A percentile compares a stretch with the other conserved stretches of the same genome.
Evolutionary conservation across 768 basidiomycete genomes (phyloP).

Genomic region (Pleurotus tuber-regium): DNA sequence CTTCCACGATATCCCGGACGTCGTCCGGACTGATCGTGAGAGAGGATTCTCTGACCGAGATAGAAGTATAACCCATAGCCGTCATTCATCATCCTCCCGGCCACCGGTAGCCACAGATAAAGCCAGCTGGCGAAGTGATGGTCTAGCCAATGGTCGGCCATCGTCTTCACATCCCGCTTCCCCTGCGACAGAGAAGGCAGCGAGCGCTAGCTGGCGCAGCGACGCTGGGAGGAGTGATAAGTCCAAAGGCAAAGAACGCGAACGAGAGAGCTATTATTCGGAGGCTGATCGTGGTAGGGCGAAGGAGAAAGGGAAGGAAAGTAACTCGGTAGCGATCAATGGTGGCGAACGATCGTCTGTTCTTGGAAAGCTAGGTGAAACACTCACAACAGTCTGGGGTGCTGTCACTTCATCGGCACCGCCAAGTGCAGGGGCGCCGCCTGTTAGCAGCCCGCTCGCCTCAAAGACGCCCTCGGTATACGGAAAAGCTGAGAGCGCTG

Average conservation of each 20-base stretch:
- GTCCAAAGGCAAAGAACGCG: conserved; percentile 27
- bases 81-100: conserved; percentile 4
- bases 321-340: conserved; percentile 22
- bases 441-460: neutral
- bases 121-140: neutral
- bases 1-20: conserved; percentile 3
- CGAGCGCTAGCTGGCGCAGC: conserved; percentile 17
- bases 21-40: conserved; percentile 8
- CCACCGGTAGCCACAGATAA: conserved; percentile 3
- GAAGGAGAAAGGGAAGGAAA: conserved; percentile 16
- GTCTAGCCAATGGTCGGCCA: conserved; percentile 9
- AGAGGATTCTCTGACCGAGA: neutral
- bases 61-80: conserved; percentile 3
- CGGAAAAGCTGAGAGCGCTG: neutral
- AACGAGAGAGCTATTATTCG: conserved; percentile 17
- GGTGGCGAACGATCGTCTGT: conserved; percentile 27
- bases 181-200: conserved; percentile 13
- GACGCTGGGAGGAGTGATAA: conserved; percentile 16
- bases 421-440: neutral
- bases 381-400: conserved; percentile 52
- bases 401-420: conserved; percentile 12
- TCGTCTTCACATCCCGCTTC: conserved; percentile 13
- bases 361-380: conserved; percentile 37
- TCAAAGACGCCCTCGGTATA: conserved; percentile 1
- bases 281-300: conserved; percentile 21